Base-by-base conservation (phyloP, 2,329 filamentous ascomycete genomes). In the Phaeoacremonium minimum region DNA sequence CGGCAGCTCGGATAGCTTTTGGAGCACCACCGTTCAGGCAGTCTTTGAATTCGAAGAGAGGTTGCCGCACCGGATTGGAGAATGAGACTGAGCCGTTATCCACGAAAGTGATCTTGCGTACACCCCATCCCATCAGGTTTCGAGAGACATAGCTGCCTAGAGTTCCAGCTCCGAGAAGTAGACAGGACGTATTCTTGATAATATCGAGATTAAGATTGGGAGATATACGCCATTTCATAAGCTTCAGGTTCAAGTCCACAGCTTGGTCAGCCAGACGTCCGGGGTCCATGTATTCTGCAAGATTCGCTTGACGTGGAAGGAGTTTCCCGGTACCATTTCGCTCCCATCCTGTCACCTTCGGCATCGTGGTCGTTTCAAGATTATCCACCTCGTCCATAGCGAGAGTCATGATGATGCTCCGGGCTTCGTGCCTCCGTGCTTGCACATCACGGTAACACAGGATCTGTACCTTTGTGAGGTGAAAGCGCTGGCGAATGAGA, bases 181-280 rank as follows among this genome's bases (percentile, higher is more conserved):
- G 74, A 55, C 93, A 98, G 54, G 83, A 95, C 4, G 88, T 91
- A 39, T 83, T 77, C 55, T 95, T 96, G 56, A 97, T 90, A 18
- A 77, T 77, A 18, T 96, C 89, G 8, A 98, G 76, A 55, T 97
- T 77, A 28, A 98, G 75, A 34, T 83, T 82, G 0, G 93, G 93
- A 7, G 89, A 87, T 51, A 98, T 88, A 28, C 93, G 83, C 93
- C 93, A 98, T 65, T 96, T 98, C 83, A 98, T 98, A 40, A 98
- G 74, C 63, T 97, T 97, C 42, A 97, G 71, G 53, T 98, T 98
- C 40, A 98, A 73, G 53, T 98, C 93, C 8, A 97, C 91, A 1
- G 90, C 89, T 57, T 95, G 89, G 55, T 97, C 90, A 15, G 93
- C 93, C 14, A 97, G 70, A 52, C 83, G 82, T 20, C 75, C 70